Conservation (phyloP, 768 basidiomycete genomes). For the Collybia nuda region DNA sequence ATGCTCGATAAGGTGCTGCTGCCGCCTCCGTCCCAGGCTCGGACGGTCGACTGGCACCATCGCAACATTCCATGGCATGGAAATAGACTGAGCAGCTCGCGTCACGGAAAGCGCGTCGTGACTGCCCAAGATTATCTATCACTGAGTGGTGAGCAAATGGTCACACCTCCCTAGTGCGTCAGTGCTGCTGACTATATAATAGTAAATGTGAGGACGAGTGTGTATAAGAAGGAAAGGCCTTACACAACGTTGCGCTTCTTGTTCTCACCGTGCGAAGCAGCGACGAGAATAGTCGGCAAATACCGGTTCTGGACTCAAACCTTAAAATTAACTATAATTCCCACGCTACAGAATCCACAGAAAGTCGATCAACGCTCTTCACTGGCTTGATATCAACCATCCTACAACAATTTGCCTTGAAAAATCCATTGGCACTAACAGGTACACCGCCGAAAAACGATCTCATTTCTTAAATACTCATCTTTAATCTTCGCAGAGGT, state of each 20-base stretch:
- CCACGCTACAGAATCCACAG: conserved; percentile 34
- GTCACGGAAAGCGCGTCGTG: conserved; percentile 17
- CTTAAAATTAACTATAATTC: conserved; percentile 28
- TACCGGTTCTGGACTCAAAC: conserved; percentile 29
- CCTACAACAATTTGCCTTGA: conserved; percentile 69
- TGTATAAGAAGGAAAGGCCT: background rate
- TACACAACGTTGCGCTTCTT: background rate
- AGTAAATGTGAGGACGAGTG: too few species aligned
- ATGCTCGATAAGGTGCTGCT: conserved; percentile 14
- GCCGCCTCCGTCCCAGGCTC: conserved; percentile 35
- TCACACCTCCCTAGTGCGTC: too few species aligned
- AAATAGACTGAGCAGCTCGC: conserved; percentile 17
- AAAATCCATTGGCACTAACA: conserved; percentile 90
- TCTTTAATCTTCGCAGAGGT: conserved; percentile 43
- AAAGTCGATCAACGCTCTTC: conserved; percentile 17
- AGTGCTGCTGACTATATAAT: background rate
- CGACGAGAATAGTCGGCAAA: conserved; percentile 10
- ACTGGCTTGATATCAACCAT: conserved; percentile 12
- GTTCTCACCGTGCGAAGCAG: conserved; percentile 1
- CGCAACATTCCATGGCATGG: conserved; percentile 81
- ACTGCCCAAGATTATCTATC: conserved; percentile 3
- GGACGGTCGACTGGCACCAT: conserved; percentile 61
- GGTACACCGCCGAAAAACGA: conserved; percentile 39
- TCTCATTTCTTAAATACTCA: background rate
- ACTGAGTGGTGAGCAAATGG: background rate